Conservation (phyloP, 2,329 filamentous ascomycete species). For the Aureobasidium sp. region DNA sequence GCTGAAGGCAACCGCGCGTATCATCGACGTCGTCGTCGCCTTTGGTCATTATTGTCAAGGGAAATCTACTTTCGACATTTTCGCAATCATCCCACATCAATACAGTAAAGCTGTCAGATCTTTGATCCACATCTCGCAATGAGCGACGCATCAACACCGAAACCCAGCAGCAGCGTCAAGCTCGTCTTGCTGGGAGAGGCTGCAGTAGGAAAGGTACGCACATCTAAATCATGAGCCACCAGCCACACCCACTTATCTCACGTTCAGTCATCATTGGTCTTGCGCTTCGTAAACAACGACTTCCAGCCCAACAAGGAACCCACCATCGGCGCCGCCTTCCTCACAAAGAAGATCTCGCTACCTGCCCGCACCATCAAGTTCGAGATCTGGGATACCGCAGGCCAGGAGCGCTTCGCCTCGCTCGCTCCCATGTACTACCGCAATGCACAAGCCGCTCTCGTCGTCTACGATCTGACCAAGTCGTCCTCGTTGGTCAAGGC, state of each 20-base stretch:
- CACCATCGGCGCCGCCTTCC: constrained; percentile 95
- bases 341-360: constrained; percentile 97
- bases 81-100: not conserved
- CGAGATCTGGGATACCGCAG: constrained; percentile 93
- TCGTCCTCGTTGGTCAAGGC: constrained; percentile 92
- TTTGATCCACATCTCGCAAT: not conserved
- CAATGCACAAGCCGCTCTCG: constrained; percentile 93
- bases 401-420: constrained; percentile 94
- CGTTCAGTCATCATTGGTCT: constrained; percentile 80
- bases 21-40: not conserved
- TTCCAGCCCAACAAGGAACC: constrained; percentile 99
- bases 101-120: not conserved
- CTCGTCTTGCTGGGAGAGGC: constrained; percentile 95
- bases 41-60: not conserved
- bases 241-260: constrained; percentile 20
- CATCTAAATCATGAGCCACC: not conserved
- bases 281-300: constrained; percentile 99
- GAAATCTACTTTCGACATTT: not conserved
- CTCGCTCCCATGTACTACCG: constrained; percentile 99
- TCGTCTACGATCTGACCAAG: constrained; percentile 98
- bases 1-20: not conserved
- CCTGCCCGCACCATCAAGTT: constrained; percentile 70
- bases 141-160: constrained; percentile 53
- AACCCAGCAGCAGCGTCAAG: constrained; percentile 99
- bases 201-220: constrained; percentile 86